Evolutionary conservation across 768 basidiomycete species (phyloP).

Genomic region (Trametes sanguinea): DNA sequence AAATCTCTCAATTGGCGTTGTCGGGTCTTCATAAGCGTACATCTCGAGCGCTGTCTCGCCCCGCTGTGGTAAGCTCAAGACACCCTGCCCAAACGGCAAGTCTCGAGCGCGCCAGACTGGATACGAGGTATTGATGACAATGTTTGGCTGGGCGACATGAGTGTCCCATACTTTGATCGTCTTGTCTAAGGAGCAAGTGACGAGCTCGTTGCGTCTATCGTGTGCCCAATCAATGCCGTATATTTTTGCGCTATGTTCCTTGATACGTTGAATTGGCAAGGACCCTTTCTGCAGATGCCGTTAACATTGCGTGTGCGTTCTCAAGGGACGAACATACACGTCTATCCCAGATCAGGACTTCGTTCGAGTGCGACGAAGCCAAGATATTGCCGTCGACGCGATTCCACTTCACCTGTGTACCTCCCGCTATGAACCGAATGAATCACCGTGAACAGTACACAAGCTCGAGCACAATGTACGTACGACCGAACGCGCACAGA

Average conservation of each 20-base stretch:
- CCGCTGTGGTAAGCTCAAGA: conserved; percentile 86
- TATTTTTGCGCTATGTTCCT: conserved; percentile 87
- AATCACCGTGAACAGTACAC: not conserved
- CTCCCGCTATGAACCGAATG: conserved; percentile 55
- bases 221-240: conserved; percentile 99
- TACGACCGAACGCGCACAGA: conserved; percentile 59
- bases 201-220: conserved; percentile 67
- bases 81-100: conserved; percentile 88
- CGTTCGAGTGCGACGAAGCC: conserved; percentile 85
- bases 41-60: conserved; percentile 84
- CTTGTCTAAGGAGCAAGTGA: conserved; percentile 94
- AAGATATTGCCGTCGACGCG: conserved; percentile 81
- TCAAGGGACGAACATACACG: conserved; percentile 52
- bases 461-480: conserved; percentile 9
- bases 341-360: conserved; percentile 93
- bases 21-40: conserved; percentile 55
- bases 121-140: conserved; percentile 68
- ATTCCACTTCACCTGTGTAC: conserved; percentile 98
- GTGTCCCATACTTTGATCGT: conserved; percentile 88
- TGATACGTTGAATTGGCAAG: conserved; percentile 70
- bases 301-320: too few species aligned
- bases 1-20: conserved; percentile 67
- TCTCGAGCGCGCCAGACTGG: conserved; percentile 95
- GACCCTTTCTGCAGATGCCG: conserved; percentile 74
- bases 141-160: conserved; percentile 29